Conservation (phyloP, 371 early-diverging fungal species). For the Mortierella sp. region DNA sequence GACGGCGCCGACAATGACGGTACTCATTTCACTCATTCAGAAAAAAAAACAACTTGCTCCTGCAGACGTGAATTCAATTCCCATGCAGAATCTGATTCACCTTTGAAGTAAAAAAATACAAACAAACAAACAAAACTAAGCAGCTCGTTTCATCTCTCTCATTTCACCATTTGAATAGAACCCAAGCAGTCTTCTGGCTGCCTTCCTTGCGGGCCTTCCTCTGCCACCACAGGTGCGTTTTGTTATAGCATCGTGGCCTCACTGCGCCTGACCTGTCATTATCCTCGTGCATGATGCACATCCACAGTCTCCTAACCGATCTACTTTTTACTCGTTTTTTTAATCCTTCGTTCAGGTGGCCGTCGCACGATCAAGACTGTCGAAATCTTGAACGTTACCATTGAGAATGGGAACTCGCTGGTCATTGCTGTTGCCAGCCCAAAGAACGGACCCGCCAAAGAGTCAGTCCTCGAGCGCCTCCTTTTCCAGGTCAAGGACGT, state of each 20-base stretch:
- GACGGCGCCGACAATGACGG: constrained; percentile 31
- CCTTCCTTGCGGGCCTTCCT: constrained; percentile 35
- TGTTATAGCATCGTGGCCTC: not conserved
- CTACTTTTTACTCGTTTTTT: not conserved
- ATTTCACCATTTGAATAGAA: constrained; percentile 9
- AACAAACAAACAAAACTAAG: not conserved
- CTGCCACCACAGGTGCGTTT: constrained; percentile 11
- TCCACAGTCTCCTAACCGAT: not conserved
- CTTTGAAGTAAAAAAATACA: not conserved
- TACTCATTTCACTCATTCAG: not conserved
- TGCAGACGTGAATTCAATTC: not conserved
- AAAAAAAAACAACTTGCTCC: too few relatives aligned
- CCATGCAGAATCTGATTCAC: not conserved
- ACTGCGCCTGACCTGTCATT: not conserved
- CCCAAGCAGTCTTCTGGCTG: constrained; percentile 35
- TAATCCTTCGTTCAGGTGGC: not conserved
- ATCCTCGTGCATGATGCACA: not conserved
- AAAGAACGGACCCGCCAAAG: constrained; percentile 38
- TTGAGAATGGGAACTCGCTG: constrained; percentile 19
- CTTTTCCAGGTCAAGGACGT: constrained; percentile 38
- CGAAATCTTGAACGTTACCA: constrained; percentile 46
- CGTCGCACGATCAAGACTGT: constrained; percentile 26
- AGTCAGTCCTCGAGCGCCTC: constrained; percentile 32
- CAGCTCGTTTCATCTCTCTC: not conserved
- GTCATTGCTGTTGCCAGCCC: constrained; percentile 27